Conservation (phyloP, 139 green algal species). For the Coelastrella sp. region DNA sequence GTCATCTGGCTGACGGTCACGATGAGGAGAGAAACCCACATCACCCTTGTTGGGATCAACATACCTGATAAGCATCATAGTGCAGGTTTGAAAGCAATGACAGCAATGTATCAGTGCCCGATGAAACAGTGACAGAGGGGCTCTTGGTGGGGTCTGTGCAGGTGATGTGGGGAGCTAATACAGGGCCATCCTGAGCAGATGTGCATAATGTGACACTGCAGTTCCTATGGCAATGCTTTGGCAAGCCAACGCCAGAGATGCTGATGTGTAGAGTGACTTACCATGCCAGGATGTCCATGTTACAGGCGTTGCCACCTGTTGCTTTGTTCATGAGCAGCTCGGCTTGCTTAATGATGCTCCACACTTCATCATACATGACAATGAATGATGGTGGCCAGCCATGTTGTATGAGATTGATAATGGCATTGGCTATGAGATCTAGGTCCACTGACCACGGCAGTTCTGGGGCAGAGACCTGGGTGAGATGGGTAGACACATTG, state of each 20-base stretch:
- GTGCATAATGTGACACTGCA: not conserved
- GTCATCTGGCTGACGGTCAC: conserved; percentile 74
- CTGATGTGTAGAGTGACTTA: too few species aligned
- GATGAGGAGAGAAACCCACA: conserved; percentile 73
- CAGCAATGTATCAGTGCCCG: too few species aligned
- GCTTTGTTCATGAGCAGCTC: conserved; percentile 45
- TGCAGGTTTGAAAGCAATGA: not conserved
- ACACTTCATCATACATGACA: conserved; percentile 67
- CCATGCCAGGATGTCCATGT: conserved; percentile 77
- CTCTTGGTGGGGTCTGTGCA: too few species aligned
- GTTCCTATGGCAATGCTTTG: not conserved
- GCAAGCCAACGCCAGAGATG: too few species aligned
- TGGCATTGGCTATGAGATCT: conserved; percentile 17
- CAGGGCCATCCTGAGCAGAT: not conserved
- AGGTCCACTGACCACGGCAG: conserved; percentile 39
- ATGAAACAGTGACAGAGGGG: too few species aligned
- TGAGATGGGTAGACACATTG: too few species aligned
- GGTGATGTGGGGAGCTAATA: too few species aligned
- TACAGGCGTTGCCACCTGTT: conserved; percentile 63
- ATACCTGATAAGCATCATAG: conserved; percentile 45
- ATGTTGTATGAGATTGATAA: conserved; percentile 52
- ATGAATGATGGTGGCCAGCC: conserved; percentile 68
- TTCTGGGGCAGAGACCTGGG: not conserved
- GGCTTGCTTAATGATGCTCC: conserved; percentile 45
- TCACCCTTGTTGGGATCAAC: conserved; percentile 56